Percentiles rank a stretch among this genome's conserved stretches.
These are phyloP conservation scores for Volvox africanus DNA, from an alignment of 139 green algal species.

Conservation along the genomic window DNA sequence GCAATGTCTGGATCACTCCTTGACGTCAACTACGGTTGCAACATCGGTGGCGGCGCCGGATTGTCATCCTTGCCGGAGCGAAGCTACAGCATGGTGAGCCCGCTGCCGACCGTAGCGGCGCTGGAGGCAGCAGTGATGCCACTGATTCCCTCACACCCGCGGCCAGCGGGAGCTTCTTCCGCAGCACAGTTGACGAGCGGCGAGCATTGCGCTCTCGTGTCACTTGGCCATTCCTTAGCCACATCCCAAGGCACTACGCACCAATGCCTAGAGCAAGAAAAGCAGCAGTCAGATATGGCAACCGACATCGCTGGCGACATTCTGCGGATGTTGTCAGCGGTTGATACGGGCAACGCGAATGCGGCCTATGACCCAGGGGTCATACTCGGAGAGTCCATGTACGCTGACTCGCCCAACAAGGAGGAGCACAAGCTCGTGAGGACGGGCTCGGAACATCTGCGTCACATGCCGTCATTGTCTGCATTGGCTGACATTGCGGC, in stretches of 20 bases:
- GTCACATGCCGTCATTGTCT: slow-evolving; percentile 14
- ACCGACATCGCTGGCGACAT: slow-evolving; percentile 41
- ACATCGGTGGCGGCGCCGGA: background rate
- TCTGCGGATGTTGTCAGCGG: slow-evolving; percentile 32
- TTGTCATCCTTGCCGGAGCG: background rate
- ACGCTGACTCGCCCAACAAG: slow-evolving; percentile 36
- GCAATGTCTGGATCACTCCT: background rate
- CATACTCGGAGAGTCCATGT: slow-evolving; percentile 41
- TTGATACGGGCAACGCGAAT: slow-evolving; percentile 24
- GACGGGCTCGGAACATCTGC: background rate
- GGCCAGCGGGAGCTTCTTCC: background rate
- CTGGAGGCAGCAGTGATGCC: background rate
- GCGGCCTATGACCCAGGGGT: background rate
- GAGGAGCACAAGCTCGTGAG: slow-evolving; percentile 29
- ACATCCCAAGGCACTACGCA: no score
- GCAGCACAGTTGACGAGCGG: background rate
- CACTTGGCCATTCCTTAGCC: no score
- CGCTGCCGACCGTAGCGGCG: background rate
- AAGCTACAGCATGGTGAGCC: background rate
- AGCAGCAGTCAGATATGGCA: slow-evolving; percentile 4
- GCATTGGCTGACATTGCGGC: slow-evolving; percentile 21
- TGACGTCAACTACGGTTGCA: background rate
- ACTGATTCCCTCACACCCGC: background rate
- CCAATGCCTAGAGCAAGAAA: background rate
- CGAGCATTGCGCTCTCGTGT: no score